Evolutionary conservation across 2,329 filamentous ascomycete species (phyloP).

Genomic region (Exophiala spinifera): DNA sequence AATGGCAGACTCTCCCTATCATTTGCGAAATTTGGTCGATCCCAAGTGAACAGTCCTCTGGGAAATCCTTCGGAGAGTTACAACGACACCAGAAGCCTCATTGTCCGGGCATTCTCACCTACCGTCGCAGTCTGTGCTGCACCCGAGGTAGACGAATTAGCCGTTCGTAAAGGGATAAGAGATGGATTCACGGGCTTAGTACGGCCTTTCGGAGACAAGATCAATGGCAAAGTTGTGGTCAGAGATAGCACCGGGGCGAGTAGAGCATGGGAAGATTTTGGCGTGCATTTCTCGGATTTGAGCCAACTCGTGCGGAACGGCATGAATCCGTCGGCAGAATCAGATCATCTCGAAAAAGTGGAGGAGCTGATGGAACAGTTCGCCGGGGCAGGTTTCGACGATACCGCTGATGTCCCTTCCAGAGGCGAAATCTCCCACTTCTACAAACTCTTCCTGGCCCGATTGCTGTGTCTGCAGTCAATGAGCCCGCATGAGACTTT

Average conservation of each 20-base stretch:
- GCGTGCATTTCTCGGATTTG: conserved; percentile 77
- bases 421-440: conserved; percentile 63
- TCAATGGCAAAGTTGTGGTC: conserved; percentile 84
- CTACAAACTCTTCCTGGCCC: conserved; percentile 79
- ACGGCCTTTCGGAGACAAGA: conserved; percentile 82
- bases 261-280: conserved; percentile 82
- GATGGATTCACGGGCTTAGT: conserved; percentile 80
- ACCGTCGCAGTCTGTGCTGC: conserved; percentile 87
- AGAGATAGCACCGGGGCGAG: conserved; percentile 86
- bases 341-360: conserved; percentile 21
- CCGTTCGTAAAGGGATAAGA: conserved; percentile 78
- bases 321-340: conserved; percentile 2
- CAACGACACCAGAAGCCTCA: conserved; percentile 60
- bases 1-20: conserved; percentile 59
- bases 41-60: conserved; percentile 45
- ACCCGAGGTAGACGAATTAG: conserved; percentile 74
- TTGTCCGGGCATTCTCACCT: conserved; percentile 82
- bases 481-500: conserved; percentile 88
- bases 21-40: conserved; percentile 47
- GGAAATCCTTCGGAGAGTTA: conserved; percentile 53
- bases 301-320: conserved; percentile 39
- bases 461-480: conserved; percentile 75
- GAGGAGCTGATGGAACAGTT: conserved; percentile 29
- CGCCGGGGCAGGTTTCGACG: conserved; percentile 21
- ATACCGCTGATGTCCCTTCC: conserved; percentile 12